A percentile compares a stretch with the other conserved stretches of the same genome.
These are phyloP conservation scores for Hypoxylon sp. DNA, from an alignment of 2,329 filamentous ascomycete species.

Conservation along the genomic window DNA sequence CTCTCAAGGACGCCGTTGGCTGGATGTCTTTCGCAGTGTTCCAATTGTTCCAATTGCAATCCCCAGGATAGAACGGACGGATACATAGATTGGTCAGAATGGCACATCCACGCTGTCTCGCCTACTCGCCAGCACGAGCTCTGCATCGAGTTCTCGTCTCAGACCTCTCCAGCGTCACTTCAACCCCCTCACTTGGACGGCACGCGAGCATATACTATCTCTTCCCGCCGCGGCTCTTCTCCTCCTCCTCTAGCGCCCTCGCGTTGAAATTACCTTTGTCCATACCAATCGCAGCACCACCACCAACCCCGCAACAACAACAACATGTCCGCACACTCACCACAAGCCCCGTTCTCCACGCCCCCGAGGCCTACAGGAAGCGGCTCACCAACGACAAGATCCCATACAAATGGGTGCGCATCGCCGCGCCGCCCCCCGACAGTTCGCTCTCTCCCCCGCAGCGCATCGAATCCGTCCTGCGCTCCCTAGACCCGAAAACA, in stretches of 20 bases:
- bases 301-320: neutral
- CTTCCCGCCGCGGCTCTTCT: slow-evolving; percentile 40
- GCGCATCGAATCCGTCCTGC: slow-evolving; percentile 40
- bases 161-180: slow-evolving; percentile 33
- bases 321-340: slow-evolving; percentile 21
- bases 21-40: neutral
- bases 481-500: slow-evolving; percentile 38
- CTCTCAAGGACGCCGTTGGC: neutral
- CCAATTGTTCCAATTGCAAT: slow-evolving; percentile 2
- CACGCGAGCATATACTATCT: slow-evolving; percentile 35
- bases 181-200: slow-evolving; percentile 8
- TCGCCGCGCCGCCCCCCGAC: slow-evolving; percentile 49
- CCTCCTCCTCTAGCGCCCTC: slow-evolving; percentile 27
- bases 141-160: slow-evolving; percentile 51
- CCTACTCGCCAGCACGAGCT: slow-evolving; percentile 49
- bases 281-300: slow-evolving; percentile 2
- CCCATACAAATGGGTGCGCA: slow-evolving; percentile 53
- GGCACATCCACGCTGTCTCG: slow-evolving; percentile 48
- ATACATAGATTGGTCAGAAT: slow-evolving; percentile 34
- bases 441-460: slow-evolving; percentile 47
- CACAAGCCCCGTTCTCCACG: slow-evolving; percentile 22
- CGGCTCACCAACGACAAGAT: slow-evolving; percentile 65
- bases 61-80: neutral
- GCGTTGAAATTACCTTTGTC: neutral
- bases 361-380: slow-evolving; percentile 35